Evolutionary conservation across 2,329 filamentous ascomycete species (phyloP).

Genomic region (Trichoderma polysporum): DNA sequence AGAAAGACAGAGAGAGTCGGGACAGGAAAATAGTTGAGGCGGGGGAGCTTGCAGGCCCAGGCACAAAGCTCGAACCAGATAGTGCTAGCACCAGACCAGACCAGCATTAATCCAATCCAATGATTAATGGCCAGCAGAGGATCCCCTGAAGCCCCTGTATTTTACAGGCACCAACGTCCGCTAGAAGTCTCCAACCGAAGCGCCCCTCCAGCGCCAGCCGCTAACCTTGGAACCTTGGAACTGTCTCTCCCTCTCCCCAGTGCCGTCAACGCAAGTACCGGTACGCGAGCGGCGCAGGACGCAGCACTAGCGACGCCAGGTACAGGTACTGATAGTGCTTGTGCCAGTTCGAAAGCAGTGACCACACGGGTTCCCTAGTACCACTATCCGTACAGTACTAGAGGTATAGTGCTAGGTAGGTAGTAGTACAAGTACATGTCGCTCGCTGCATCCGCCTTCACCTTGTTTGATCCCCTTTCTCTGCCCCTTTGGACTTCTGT

Average conservation of each 20-base stretch:
- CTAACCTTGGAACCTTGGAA: too few relatives aligned
- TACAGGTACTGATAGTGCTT: too few relatives aligned
- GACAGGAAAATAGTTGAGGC: conserved; percentile 10
- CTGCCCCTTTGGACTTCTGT: conserved; percentile 15
- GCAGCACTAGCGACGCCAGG: background rate
- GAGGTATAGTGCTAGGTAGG: too few relatives aligned
- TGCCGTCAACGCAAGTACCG: conserved; percentile 6
- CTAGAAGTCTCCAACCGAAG: background rate
- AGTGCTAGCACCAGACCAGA: background rate
- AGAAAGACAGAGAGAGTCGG: background rate
- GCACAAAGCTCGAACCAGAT: too few relatives aligned
- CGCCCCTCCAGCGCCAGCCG: background rate
- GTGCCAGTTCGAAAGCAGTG: too few relatives aligned
- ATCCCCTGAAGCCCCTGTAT: conserved; percentile 16
- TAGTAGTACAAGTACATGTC: conserved; percentile 5
- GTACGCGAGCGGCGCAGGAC: background rate
- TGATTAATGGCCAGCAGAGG: background rate
- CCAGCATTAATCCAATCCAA: background rate
- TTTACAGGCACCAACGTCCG: conserved; percentile 1
- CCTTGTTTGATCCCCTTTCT: conserved; percentile 17
- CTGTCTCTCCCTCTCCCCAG: too few relatives aligned
- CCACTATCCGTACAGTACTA: too few relatives aligned
- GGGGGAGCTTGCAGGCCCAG: background rate
- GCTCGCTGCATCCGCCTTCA: background rate
- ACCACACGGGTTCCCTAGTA: too few relatives aligned